Evolutionary conservation across 1,284 basidiomycete genomes (phyloP), one percentile per base, ranked within the genome.

Genomic region (Earliella scabrosa): DNA sequence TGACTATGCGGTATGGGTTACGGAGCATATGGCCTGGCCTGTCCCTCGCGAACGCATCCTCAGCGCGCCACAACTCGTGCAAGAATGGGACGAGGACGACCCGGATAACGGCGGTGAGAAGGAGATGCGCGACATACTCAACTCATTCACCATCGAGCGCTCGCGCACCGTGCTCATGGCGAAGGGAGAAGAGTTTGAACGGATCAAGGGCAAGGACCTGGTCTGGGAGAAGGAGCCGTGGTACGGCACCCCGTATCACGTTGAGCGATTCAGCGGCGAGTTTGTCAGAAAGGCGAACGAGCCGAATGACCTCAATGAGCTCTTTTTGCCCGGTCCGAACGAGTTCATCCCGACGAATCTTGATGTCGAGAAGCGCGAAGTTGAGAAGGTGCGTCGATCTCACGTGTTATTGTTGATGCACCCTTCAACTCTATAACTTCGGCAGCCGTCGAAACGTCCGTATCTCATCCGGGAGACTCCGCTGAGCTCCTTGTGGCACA

Each of bases 331-430:
- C 2, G 81, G 82, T 32, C 91, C 86, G 5, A 98, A 98, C 71
- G 82, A 88, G 56, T 98, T 97, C 71, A 90, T 98, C 61, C 95
- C 96, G 2, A 81, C 85, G n/a, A 87, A 94, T 63, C 76, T 98
- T 27, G 82, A 92, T 45, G 91, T 97, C 13, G 85, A 91, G 45
- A 94, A 89, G 73, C 78, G 78, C 23, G 82, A 87, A 3, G 81
- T 87, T 3, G 66, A 75, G 1, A 77, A 88, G 77, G 90, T 91
- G 63, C 1, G 52, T 44, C 38, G 23, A 41, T 32, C 26, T 48
- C 11, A 23, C 5, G n/a, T 9, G 23, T 47, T 26, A 20, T 34
- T n/a, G n/a, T 34, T 16, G 32, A 16, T 34, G 11, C 32, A 3
- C 4, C 9, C 32, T 10, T 2, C 11, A 34, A 16, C 2, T 4